Base-by-base conservation (phyloP, 108 stramenopile species). In the Cylindrotheca closterium region DNA sequence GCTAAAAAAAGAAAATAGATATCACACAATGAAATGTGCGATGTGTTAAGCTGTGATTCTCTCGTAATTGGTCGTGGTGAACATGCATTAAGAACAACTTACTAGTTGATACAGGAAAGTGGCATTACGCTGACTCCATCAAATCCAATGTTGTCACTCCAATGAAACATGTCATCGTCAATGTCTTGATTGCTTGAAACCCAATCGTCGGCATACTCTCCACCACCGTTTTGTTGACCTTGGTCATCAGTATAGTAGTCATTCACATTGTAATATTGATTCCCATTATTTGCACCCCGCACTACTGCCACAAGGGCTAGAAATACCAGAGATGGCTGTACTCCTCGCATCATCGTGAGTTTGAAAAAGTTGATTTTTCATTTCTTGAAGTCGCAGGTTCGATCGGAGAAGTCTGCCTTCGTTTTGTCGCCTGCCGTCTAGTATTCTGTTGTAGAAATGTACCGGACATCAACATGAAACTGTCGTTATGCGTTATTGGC, bases 81-180 rank as follows among this genome's bases (percentile, higher is more conserved):
- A 8, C 42, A 12, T 8, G 8, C 12, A 12, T 15, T 12, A 45
- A 15, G 42, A 15, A 15, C 15, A 53, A 92, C 91, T 89, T 77
- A 93, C 91, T 91, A 94, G 75, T 86, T 86, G 68, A 94, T 70
- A 68, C 92, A 94, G 23, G 83, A 85, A 23, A 88, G 62, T 3
- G 92, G 92, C 89, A 89, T 89, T 51, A 94, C 70, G 29, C 76
- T 75, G 18, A 89, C 86, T 25, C 73, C 75, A 55, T 87, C 84
- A 75, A 94, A 93, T 31, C 86, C 81, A 0, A 80, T 56, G 49
- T 74, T 59, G 15, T 48, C 18, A 33, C 57, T 67, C 63, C 65
- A 79, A 49, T 75, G 60, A 60, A 69, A 69, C 19, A 70, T 48
- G 61, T 81, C 78, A 71, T 81, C 83, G 57, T 85, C 70, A 18